These are phyloP conservation scores for Neoboletus brunneissimus DNA, from an alignment of 768 basidiomycete genomes.

Conservation along the genomic window DNA sequence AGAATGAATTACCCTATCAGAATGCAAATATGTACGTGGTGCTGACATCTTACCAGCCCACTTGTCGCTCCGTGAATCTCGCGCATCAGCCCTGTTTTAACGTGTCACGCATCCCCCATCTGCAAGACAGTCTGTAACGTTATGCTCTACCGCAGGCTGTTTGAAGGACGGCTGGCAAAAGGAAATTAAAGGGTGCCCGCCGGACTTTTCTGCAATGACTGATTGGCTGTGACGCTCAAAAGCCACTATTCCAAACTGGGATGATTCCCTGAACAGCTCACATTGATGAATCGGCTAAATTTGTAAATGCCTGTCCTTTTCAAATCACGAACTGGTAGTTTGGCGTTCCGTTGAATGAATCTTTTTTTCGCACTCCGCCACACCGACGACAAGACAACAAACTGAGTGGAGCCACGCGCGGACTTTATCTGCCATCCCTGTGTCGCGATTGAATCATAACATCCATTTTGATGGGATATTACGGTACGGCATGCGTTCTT, in stretches of 20 bases:
- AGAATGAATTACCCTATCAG: constrained; percentile 26
- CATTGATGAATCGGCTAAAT: background rate
- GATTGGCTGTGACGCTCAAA: background rate
- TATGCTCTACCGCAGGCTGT: background rate
- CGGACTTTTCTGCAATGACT: background rate
- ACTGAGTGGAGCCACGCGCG: constrained; percentile 7
- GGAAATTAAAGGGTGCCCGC: background rate
- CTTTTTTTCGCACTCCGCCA: background rate
- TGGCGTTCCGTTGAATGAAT: background rate
- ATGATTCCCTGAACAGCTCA: background rate
- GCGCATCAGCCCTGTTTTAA: constrained; percentile 19
- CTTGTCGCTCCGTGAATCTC: constrained; percentile 22
- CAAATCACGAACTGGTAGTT: background rate
- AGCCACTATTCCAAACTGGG: background rate
- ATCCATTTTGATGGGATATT: constrained; percentile 11
- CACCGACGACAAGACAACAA: background rate
- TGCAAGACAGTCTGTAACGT: background rate
- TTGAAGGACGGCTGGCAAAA: background rate
- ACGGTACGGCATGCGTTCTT: constrained; percentile 9
- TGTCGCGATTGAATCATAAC: background rate
- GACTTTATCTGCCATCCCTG: constrained; percentile 9
- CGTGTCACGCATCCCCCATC: constrained; percentile 6
- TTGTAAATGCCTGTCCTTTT: constrained; percentile 4
- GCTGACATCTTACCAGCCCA: constrained; percentile 16
- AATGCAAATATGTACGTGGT: constrained; percentile 24